Evolutionary conservation across 1,139 yeast species (phyloP), one percentile per base, ranked within the genome.

Genomic region (Pichia sp.): DNA sequence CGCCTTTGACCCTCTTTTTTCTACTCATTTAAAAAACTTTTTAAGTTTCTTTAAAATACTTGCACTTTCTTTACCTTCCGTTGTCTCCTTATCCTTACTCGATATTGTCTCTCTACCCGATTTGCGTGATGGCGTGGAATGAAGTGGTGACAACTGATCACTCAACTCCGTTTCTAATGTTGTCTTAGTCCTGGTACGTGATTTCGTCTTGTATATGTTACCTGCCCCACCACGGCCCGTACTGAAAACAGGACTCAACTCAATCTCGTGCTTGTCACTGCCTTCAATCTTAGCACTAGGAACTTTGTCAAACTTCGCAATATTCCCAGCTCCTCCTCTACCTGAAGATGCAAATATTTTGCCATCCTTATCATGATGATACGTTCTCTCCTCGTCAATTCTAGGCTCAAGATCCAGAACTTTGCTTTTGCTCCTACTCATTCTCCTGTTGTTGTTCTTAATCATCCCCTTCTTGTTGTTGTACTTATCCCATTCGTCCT

Each of bases 201-300:
- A 22, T 15, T 31, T 32, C 9, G 31, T 30, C 68, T 60, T 62
- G 21, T 72, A 64, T 65, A 73, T 72, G 51, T 76, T 76, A 5
- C 81, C 81, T 44, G 66, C 74, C 0, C 81, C 81, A 7, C 81
- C 81, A 52, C 81, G 62, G 23, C 81, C 81, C 5, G 80, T 74
- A 15, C 77, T 64, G 36, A 71, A 66, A 32, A 68, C 68, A 13
- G 67, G 65, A 18, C 71, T 64, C 33, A 66, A 61, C 45, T 72
- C 66, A 46, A 65, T 66, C 23, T 74, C 71, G 44, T 64, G 63
- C 45, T 66, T 70, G 1, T 73, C 72, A 3, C 62, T 68, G n/a
- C n/a, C n/a, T 34, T 69, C 58, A 4, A 45, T 41, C 40, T 63
- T 66, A 2, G 79, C 78, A 9, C 74, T 68, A 8, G 78, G 78